Conservation (phyloP, 495 filamentous ascomycete genomes). For the Neurospora pannonica region DNA sequence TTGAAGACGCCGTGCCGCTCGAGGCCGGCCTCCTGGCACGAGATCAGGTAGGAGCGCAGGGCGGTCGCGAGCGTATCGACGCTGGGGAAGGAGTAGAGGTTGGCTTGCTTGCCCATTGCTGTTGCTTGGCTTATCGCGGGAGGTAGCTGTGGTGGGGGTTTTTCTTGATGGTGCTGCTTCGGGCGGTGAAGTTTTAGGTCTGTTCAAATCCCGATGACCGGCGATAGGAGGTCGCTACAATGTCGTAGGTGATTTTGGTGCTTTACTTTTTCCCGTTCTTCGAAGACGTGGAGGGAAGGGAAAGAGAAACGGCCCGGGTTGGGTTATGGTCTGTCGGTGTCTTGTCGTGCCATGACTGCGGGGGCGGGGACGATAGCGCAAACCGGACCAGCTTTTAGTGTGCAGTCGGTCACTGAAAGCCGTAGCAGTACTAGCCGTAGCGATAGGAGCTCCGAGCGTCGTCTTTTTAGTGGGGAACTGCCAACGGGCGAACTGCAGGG, state of each 20-base stretch:
- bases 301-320: background rate
- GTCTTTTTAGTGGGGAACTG: background rate
- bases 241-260: background rate
- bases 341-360: background rate
- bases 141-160: background rate
- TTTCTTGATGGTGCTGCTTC: background rate
- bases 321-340: background rate
- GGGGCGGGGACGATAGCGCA: background rate
- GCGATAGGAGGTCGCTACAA: background rate
- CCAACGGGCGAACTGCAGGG: background rate
- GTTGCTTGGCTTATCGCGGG: background rate
- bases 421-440: background rate
- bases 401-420: background rate
- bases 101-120: conserved; percentile 63
- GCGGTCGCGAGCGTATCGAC: conserved; percentile 58
- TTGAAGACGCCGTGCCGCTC: conserved; percentile 77
- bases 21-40: conserved; percentile 67
- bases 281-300: background rate
- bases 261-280: background rate
- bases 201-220: background rate
- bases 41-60: conserved; percentile 72
- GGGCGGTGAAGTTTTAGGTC: background rate
- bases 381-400: background rate
- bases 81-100: conserved; percentile 72
- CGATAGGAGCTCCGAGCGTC: background rate